These are phyloP conservation scores for Tricholoma sp. DNA, from an alignment of 768 basidiomycete species.

Conservation along the genomic window DNA sequence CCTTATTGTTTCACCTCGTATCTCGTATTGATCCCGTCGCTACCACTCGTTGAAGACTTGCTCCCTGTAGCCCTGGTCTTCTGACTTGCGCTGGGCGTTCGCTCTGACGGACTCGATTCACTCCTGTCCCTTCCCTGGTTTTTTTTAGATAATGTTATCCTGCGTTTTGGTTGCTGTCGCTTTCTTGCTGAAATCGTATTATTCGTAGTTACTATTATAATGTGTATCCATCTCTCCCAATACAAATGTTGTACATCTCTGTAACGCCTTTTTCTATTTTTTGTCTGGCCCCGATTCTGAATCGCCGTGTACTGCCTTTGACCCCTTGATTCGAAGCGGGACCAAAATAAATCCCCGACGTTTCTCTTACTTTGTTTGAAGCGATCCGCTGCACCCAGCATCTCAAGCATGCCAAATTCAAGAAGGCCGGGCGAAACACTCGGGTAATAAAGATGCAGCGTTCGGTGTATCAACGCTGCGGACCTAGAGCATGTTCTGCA, in stretches of 20 bases:
- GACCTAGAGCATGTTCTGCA: conserved; percentile 3
- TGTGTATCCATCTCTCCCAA: conserved; percentile 9
- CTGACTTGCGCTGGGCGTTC: conserved; percentile 1
- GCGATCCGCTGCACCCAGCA: conserved; percentile 18
- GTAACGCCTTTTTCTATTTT: background rate
- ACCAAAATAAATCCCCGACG: background rate
- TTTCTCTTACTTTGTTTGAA: conserved; percentile 17
- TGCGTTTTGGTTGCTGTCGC: conserved; percentile 2
- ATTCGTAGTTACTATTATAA: background rate
- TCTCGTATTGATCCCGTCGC: background rate
- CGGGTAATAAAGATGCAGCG: conserved; percentile 2
- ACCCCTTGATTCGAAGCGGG: background rate
- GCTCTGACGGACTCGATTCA: background rate
- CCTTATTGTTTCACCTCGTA: background rate
- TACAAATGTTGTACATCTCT: conserved; percentile 1
- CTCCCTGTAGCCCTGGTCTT: background rate
- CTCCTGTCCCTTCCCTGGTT: background rate
- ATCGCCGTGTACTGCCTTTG: background rate
- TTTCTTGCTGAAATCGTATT: background rate
- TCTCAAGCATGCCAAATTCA: background rate
- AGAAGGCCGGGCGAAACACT: background rate
- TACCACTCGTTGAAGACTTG: background rate
- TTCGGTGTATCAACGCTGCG: background rate
- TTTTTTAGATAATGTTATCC: conserved; percentile 2
- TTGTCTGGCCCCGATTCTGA: background rate